Evolutionary conservation across 164 flowering plant genomes (phyloP).

Genomic region (Magnolia sinica): DNA sequence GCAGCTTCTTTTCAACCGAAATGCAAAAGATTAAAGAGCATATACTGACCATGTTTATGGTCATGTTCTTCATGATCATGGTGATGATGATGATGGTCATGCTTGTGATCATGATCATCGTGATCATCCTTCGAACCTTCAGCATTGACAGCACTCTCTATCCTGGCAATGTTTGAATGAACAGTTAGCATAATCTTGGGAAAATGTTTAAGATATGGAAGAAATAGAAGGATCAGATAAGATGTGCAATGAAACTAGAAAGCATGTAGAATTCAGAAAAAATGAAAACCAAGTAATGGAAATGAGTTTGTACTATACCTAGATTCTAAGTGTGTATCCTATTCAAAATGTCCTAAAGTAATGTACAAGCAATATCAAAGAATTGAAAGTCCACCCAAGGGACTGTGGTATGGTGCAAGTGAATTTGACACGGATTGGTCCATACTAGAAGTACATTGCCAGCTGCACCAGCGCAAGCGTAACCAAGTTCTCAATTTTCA

Average conservation of each 20-base stretch:
- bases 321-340: neutral
- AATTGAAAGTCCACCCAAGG: neutral
- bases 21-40: neutral
- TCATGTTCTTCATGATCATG: conserved; percentile 42
- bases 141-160: conserved; percentile 62
- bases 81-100: conserved; percentile 46
- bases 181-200: conserved; percentile 1
- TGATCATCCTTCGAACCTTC: conserved; percentile 59
- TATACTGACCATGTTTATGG: conserved; percentile 48
- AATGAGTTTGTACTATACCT: neutral
- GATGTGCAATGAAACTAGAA: neutral
- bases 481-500: neutral
- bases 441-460: neutral
- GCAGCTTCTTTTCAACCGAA: neutral
- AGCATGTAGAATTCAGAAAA: neutral
- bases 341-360: neutral
- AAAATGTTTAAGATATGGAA: neutral
- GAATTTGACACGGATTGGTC: neutral
- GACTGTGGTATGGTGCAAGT: neutral
- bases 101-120: conserved; percentile 47
- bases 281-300: neutral
- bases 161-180: conserved; percentile 26
- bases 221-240: neutral
- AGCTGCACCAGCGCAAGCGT: neutral
- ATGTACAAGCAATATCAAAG: neutral